Conservation (phyloP, 768 basidiomycete species). For the Suillus alpinus region DNA sequence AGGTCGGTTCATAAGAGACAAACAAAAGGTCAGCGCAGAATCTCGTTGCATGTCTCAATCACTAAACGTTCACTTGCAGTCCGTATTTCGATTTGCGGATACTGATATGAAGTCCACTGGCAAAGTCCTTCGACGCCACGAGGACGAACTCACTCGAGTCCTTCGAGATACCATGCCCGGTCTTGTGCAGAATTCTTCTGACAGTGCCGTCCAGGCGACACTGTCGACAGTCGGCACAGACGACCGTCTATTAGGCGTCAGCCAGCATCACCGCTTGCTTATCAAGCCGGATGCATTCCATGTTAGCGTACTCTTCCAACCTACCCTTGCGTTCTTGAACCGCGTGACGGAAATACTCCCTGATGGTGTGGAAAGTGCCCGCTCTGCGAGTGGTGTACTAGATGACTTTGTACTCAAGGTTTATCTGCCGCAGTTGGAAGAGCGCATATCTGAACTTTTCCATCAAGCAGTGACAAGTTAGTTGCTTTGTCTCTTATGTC, state of each 20-base stretch:
- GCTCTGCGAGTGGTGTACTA: constrained; percentile 68
- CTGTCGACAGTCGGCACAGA: constrained; percentile 63
- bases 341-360: constrained; percentile 72
- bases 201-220: constrained; percentile 59
- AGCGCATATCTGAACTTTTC: constrained; percentile 85
- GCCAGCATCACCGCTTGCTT: constrained; percentile 81
- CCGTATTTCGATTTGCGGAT: constrained; percentile 88
- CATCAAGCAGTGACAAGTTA: constrained; percentile 80
- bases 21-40: constrained; percentile 55
- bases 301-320: constrained; percentile 91
- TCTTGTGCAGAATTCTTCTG: constrained; percentile 69
- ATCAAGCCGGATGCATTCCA: constrained; percentile 93
- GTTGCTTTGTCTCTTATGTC: constrained; percentile 10
- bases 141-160: constrained; percentile 80
- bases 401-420: constrained; percentile 93
- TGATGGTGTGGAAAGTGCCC: constrained; percentile 61
- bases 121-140: constrained; percentile 69
- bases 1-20: constrained; percentile 76
- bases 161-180: constrained; percentile 93
- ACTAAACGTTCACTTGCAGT: constrained; percentile 38
- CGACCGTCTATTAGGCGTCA: constrained; percentile 68
- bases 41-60: neutral
- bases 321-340: constrained; percentile 82
- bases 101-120: constrained; percentile 73
- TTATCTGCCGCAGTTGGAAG: constrained; percentile 93